Percentiles rank a stretch among this genome's conserved stretches.
Evolutionary conservation across 768 basidiomycete genomes (phyloP).

Genomic region (Pholiota microspora): DNA sequence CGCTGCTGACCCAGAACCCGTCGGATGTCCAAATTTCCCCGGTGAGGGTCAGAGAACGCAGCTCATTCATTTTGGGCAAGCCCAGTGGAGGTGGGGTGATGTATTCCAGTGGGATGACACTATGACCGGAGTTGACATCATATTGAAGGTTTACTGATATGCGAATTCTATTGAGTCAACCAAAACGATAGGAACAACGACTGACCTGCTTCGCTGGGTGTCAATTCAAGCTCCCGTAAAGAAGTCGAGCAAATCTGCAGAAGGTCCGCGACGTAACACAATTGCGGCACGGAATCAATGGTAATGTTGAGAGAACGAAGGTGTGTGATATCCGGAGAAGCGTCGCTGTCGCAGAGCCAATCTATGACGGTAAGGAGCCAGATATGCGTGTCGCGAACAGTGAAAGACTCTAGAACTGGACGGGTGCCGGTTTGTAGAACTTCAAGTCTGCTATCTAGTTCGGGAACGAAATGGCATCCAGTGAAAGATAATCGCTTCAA

Average conservation of each 20-base stretch:
- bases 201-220: slow-evolving; percentile 7
- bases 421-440: not conserved
- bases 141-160: not conserved
- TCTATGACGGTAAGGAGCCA: not conserved
- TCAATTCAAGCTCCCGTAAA: slow-evolving; percentile 3
- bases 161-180: not conserved
- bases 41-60: slow-evolving; percentile 3
- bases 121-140: not conserved
- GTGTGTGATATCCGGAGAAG: not conserved
- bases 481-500: slow-evolving; percentile 9
- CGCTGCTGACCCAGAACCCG: slow-evolving; percentile 9
- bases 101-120: not conserved
- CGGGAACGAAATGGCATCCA: not conserved
- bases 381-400: not conserved
- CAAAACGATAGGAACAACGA: not conserved
- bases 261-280: not conserved
- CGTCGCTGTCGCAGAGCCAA: not conserved
- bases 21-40: not conserved
- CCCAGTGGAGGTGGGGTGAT: not conserved
- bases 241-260: not conserved
- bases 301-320: slow-evolving; percentile 2
- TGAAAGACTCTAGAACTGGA: not conserved
- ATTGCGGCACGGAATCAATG: not conserved
- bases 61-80: slow-evolving; percentile 1
- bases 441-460: not conserved